Evolutionary conservation across 1,139 yeast species (phyloP).

Genomic region (Debaryomycetaceae sp.): DNA sequence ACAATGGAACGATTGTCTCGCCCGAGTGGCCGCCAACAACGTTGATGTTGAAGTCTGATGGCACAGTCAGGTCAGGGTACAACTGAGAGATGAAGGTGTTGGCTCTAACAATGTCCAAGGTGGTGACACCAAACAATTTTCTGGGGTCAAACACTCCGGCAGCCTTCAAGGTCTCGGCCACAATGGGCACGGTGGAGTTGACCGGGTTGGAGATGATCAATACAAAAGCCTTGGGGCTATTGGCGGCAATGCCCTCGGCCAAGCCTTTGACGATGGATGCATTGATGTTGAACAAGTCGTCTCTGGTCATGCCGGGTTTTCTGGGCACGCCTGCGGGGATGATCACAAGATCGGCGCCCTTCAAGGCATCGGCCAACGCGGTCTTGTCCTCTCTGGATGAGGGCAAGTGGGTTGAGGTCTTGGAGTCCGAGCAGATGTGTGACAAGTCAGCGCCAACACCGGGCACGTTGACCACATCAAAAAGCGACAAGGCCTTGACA

Average conservation of each 20-base stretch:
- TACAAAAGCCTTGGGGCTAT: constrained; percentile 59
- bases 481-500: constrained; percentile 54
- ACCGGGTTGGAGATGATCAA: constrained; percentile 74
- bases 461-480: constrained; percentile 62
- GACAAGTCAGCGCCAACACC: constrained; percentile 76
- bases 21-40: constrained; percentile 80
- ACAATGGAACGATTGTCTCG: constrained; percentile 66
- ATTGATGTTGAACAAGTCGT: constrained; percentile 69
- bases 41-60: constrained; percentile 46
- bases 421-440: constrained; percentile 62
- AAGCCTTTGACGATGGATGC: constrained; percentile 63
- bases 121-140: constrained; percentile 69
- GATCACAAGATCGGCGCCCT: constrained; percentile 54
- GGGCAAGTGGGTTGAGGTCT: constrained; percentile 55
- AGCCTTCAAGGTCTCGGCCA: constrained; percentile 63
- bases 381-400: constrained; percentile 42
- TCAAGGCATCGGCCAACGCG: constrained; percentile 48
- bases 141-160: constrained; percentile 60
- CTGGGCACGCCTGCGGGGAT: constrained; percentile 85
- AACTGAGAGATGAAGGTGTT: constrained; percentile 57
- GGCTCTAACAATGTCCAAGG: constrained; percentile 66
- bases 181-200: constrained; percentile 72
- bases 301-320: constrained; percentile 79
- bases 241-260: constrained; percentile 53
- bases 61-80: constrained; percentile 29